Conservation (phyloP, 1,139 yeast genomes). For the Groenewaldozyma auringiensis region DNA sequence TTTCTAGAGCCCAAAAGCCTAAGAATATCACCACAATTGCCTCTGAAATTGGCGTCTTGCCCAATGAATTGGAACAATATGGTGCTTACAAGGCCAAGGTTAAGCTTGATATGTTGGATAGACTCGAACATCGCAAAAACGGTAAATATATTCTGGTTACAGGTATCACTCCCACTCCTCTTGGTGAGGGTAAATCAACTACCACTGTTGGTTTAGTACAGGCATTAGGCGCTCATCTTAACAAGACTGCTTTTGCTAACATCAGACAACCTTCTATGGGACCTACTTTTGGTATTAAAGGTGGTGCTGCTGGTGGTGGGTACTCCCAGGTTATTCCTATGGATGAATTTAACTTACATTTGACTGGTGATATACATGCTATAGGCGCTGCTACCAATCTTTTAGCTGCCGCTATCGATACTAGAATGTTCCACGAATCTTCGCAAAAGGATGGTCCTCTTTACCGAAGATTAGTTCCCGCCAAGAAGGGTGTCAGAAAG, state of each 20-base stretch:
- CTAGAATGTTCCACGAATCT: constrained; percentile 93
- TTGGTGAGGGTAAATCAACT: constrained; percentile 97
- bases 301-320: constrained; percentile 99
- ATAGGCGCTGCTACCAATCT: constrained; percentile 92
- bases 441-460: constrained; percentile 89
- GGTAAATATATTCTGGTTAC: constrained; percentile 93
- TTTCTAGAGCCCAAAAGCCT: constrained; percentile 84
- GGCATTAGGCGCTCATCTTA: constrained; percentile 88
- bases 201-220: constrained; percentile 96
- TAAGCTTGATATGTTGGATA: constrained; percentile 61
- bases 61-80: constrained; percentile 79
- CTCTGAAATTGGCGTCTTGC: constrained; percentile 72
- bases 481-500: constrained; percentile 70
- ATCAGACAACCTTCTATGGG: constrained; percentile 99
- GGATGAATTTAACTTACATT: constrained; percentile 98
- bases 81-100: constrained; percentile 94
- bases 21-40: constrained; percentile 80
- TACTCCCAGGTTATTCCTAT: constrained; percentile 97
- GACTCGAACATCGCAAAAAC: constrained; percentile 58
- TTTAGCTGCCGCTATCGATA: constrained; percentile 95
- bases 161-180: constrained; percentile 97
- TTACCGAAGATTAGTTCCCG: constrained; percentile 81
- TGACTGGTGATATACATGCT: constrained; percentile 98
- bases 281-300: constrained; percentile 97
- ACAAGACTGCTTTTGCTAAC: constrained; percentile 83